phyloP scores from a whole-genome alignment of 2,329 filamentous ascomycete genomes.

The Fonsecaea nubica region DNA sequence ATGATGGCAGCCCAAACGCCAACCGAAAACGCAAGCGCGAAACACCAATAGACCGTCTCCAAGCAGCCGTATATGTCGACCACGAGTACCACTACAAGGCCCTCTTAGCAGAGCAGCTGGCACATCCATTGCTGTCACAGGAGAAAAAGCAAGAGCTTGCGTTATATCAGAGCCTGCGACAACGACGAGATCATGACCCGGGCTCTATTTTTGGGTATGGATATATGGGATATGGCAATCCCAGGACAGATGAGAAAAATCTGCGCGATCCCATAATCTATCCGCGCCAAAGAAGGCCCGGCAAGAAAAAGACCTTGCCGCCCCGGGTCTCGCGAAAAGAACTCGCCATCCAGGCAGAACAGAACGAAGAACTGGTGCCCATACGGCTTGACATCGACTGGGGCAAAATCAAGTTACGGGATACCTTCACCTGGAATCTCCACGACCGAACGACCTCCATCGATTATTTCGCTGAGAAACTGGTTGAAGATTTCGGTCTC shows the following conservation, averaged over 20 bases:
- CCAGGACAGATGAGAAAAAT: constrained; percentile 71
- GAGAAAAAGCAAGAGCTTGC: constrained; percentile 71
- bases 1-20: constrained; percentile 41
- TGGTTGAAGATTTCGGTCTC: constrained; percentile 84
- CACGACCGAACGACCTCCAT: constrained; percentile 83
- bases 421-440: constrained; percentile 98
- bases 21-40: constrained; percentile 55
- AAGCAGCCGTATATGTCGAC: constrained; percentile 69
- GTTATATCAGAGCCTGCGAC: constrained; percentile 71
- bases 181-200: constrained; percentile 63
- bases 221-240: constrained; percentile 89
- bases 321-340: constrained; percentile 80
- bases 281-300: constrained; percentile 76
- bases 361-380: constrained; percentile 88
- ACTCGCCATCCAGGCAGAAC: constrained; percentile 82
- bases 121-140: constrained; percentile 64
- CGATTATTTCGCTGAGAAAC: constrained; percentile 83
- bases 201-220: constrained; percentile 70
- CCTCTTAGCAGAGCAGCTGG: constrained; percentile 58
- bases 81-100: constrained; percentile 68
- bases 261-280: constrained; percentile 75
- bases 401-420: constrained; percentile 92
- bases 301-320: constrained; percentile 74
- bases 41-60: constrained; percentile 54
- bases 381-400: constrained; percentile 91